phyloP scores from a whole-genome alignment of 2,329 filamentous ascomycete genomes.

The Cladorrhinum sp. region DNA sequence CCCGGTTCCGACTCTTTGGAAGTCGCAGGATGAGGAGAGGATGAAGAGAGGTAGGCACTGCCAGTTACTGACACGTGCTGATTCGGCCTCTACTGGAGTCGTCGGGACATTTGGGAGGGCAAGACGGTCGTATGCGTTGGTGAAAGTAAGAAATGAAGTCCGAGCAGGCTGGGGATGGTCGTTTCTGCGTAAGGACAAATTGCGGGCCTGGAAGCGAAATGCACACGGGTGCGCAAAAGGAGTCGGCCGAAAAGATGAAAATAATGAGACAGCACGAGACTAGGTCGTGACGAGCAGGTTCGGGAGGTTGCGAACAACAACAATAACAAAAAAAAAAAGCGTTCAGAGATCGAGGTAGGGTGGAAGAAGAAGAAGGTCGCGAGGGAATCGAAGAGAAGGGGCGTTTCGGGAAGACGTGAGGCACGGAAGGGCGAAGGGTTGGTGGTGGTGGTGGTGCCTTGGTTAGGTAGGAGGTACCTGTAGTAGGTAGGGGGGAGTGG shows the following conservation, averaged over 20 bases:
- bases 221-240: slow-evolving; percentile 10
- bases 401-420: slow-evolving; percentile 19
- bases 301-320: slow-evolving; percentile 18
- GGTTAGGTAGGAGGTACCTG: slow-evolving; percentile 8
- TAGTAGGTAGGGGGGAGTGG: slow-evolving; percentile 1
- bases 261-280: slow-evolving; percentile 13
- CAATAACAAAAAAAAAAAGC: slow-evolving; percentile 16
- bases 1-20: slow-evolving; percentile 26
- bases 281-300: slow-evolving; percentile 19
- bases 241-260: slow-evolving; percentile 11
- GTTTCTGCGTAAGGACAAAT: slow-evolving; percentile 15
- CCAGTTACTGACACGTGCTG: slow-evolving; percentile 26
- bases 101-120: slow-evolving; percentile 25
- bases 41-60: slow-evolving; percentile 21
- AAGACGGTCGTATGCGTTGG: slow-evolving; percentile 7
- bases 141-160: neutral
- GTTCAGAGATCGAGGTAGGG: slow-evolving; percentile 18
- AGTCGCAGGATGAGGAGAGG: slow-evolving; percentile 5
- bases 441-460: too few species aligned
- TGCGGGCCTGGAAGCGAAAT: slow-evolving; percentile 9
- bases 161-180: slow-evolving; percentile 12
- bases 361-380: slow-evolving; percentile 17
- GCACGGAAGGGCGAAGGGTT: slow-evolving; percentile 17
- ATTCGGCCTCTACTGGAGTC: slow-evolving; percentile 22
- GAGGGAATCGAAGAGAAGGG: slow-evolving; percentile 27